A percentile compares a stretch with the other conserved stretches of the same genome.
phyloP scores from a whole-genome alignment of 2,329 filamentous ascomycete species.

The Xenosphaeropsis pyriputrescens region DNA sequence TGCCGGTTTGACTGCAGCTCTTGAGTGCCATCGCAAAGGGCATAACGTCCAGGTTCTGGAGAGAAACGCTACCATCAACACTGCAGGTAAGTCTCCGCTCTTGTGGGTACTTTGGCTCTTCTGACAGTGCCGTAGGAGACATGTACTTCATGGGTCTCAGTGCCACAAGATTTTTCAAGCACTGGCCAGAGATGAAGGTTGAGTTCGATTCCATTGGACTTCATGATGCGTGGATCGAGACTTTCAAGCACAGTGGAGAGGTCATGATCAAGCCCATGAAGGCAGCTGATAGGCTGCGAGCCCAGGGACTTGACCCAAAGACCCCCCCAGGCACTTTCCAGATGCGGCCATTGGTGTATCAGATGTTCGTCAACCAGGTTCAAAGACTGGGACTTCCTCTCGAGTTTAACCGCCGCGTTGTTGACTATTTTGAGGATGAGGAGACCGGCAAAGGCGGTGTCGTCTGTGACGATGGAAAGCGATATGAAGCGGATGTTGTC shows the following conservation, averaged over 20 bases:
- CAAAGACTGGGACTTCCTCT: constrained; percentile 30
- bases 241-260: constrained; percentile 2
- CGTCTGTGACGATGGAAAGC: constrained; percentile 32
- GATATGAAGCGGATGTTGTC: constrained; percentile 23
- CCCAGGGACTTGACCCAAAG: constrained; percentile 11
- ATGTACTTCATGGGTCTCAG: constrained; percentile 45
- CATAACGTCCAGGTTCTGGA: constrained; percentile 36
- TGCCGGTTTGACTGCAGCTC: constrained; percentile 43
- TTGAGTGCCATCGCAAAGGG: constrained; percentile 44
- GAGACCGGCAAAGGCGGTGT: constrained; percentile 24
- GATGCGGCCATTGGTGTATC: constrained; percentile 38
- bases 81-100: constrained; percentile 1
- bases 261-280: constrained; percentile 28
- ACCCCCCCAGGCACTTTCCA: constrained; percentile 38
- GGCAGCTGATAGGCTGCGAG: constrained; percentile 29
- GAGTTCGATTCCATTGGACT: constrained; percentile 25
- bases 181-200: constrained; percentile 35
- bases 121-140: constrained; percentile 22
- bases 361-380: constrained; percentile 35
- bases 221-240: background rate
- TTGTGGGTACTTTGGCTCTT: background rate
- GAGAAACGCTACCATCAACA: constrained; percentile 29
- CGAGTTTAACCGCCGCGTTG: constrained; percentile 26
- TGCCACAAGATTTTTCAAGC: constrained; percentile 37
- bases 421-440: constrained; percentile 29